Conservation (phyloP, 1,139 yeast species). For the Yamadazyma oceani region DNA sequence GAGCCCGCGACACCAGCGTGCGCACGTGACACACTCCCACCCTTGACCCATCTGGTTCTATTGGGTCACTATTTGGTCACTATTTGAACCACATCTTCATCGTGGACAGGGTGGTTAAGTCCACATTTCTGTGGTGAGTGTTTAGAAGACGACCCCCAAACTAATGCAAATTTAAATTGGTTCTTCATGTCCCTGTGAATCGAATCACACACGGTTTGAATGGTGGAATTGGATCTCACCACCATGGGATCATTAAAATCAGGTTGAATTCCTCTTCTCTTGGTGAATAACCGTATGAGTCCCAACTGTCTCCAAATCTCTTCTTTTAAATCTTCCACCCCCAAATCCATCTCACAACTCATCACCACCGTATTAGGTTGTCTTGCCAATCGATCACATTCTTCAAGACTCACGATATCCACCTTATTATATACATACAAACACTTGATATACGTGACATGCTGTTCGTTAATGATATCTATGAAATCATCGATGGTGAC, state of each 20-base stretch:
- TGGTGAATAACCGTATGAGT: slow-evolving; percentile 79
- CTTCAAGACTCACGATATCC: slow-evolving; percentile 94
- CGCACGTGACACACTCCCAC: background rate
- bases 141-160: slow-evolving; percentile 95
- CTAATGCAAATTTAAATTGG: slow-evolving; percentile 89
- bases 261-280: slow-evolving; percentile 76
- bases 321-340: slow-evolving; percentile 82
- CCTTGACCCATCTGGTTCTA: background rate
- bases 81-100: slow-evolving; percentile 92
- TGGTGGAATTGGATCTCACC: slow-evolving; percentile 73
- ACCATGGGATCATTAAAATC: slow-evolving; percentile 89
- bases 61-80: slow-evolving; percentile 44
- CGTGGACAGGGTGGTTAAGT: slow-evolving; percentile 74
- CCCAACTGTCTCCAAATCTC: slow-evolving; percentile 91
- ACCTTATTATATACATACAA: slow-evolving; percentile 92
- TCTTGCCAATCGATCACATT: slow-evolving; percentile 87
- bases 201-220: slow-evolving; percentile 87
- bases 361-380: slow-evolving; percentile 91
- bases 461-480: slow-evolving; percentile 84
- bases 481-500: slow-evolving; percentile 93
- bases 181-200: slow-evolving; percentile 91
- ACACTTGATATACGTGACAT: slow-evolving; percentile 86
- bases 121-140: slow-evolving; percentile 98
- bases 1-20: too few species aligned
- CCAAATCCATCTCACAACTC: slow-evolving; percentile 86